Percentiles rank a stretch among this genome's conserved stretches.
These are phyloP conservation scores for Capronia epimyces DNA, from an alignment of 2,329 filamentous ascomycete genomes.

Conservation along the genomic window DNA sequence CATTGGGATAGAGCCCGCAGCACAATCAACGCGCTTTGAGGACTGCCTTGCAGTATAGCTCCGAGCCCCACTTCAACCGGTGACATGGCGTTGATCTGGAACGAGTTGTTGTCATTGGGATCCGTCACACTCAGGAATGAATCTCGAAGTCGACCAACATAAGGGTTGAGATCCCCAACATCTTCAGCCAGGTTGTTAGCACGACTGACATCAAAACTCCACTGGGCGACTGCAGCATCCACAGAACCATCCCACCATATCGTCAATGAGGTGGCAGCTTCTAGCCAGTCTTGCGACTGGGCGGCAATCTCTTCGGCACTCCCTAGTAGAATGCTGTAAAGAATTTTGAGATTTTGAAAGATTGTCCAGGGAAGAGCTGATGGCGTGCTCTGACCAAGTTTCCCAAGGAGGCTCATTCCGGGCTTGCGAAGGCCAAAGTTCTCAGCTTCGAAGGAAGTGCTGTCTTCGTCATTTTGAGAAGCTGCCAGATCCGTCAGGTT, in stretches of 20 bases:
- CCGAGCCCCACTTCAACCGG: constrained; percentile 75
- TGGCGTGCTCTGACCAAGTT: constrained; percentile 16
- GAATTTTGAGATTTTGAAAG: constrained; percentile 72
- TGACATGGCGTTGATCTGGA: constrained; percentile 70
- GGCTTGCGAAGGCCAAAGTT: constrained; percentile 41
- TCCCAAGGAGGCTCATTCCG: constrained; percentile 12
- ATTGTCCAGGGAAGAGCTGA: constrained; percentile 43
- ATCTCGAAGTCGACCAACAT: constrained; percentile 66
- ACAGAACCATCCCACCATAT: constrained; percentile 90
- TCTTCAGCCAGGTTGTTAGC: constrained; percentile 33
- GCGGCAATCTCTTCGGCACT: constrained; percentile 68
- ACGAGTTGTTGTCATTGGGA: constrained; percentile 55
- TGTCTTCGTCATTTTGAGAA: constrained; percentile 53
- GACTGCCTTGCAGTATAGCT: constrained; percentile 74
- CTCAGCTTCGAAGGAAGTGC: constrained; percentile 44
- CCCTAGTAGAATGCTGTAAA: constrained; percentile 78
- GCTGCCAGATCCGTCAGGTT: constrained; percentile 74
- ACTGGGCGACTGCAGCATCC: constrained; percentile 44
- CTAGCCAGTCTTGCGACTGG: constrained; percentile 82
- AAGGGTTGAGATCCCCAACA: constrained; percentile 52
- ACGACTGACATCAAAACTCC: constrained; percentile 43
- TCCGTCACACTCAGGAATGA: constrained; percentile 63
- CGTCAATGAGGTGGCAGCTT: constrained; percentile 75
- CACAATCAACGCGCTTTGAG: constrained; percentile 68
- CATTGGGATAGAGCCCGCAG: constrained; percentile 75